Percentiles rank a stretch among this genome's conserved stretches.
Evolutionary conservation across 306 rosid genomes (phyloP).

Genomic region (Biancaea sappan): DNA sequence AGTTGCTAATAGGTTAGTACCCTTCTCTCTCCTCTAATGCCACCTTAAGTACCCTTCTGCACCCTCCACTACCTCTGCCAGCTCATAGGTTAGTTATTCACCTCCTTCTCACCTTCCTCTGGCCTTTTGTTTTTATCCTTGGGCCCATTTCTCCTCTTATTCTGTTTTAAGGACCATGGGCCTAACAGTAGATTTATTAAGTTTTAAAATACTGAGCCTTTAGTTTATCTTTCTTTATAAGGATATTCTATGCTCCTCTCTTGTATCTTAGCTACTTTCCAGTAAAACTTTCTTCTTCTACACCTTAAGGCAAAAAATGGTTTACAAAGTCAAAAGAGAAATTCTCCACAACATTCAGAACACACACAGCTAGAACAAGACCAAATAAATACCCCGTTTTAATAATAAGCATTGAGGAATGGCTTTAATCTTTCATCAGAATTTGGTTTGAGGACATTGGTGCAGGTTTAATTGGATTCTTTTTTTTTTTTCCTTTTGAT

Average conservation of each 20-base stretch:
- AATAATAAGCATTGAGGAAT: background rate
- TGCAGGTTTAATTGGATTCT: background rate
- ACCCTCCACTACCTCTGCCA: no score
- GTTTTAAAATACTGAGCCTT: background rate
- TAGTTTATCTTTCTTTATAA: background rate
- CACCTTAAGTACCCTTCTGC: no score
- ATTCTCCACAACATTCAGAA: background rate
- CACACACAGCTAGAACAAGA: background rate
- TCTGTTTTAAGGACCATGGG: no score
- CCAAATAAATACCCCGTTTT: background rate
- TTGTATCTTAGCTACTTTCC: background rate
- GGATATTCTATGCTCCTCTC: background rate
- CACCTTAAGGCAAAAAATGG: background rate
- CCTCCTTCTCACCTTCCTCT: no score
- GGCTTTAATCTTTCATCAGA: slow-evolving; percentile 13
- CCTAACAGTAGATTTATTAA: no score
- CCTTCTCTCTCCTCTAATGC: no score
- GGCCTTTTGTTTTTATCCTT: no score
- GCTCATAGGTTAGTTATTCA: no score
- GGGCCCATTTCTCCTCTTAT: no score
- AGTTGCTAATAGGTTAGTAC: no score
- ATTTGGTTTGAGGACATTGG: slow-evolving; percentile 18
- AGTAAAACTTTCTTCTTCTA: background rate
- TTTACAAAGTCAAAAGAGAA: background rate
- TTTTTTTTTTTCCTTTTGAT: no score